Base-by-base conservation (phyloP, 2,329 filamentous ascomycete genomes). In the Didymella pinodella region DNA sequence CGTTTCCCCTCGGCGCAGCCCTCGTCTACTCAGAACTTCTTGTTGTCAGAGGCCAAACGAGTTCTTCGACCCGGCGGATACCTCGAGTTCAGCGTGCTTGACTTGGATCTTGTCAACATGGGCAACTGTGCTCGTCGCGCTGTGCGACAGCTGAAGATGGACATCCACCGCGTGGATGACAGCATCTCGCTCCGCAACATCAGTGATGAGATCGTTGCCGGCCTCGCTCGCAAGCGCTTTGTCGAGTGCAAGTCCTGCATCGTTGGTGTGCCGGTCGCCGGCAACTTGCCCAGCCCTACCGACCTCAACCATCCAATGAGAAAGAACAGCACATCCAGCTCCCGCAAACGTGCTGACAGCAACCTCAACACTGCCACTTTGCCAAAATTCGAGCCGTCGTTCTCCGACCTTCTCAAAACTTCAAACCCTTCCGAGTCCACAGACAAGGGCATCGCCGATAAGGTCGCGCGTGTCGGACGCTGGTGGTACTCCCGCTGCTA, bases 401-500 rank as follows among this genome's bases (percentile, higher is more conserved):
- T 76, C 62, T 75, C 75, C 36, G 75, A 77, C 29, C 69, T 77
- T 22, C 71, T 77, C 50, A 74, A 72, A 47, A 61, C 62, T 22
- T 68, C 69, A 62, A 65, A 67, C 7, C 68, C 65, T 38, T 75
- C 73, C 25, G 74, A 75, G n/a, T 75, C 73, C 22, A 78, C 90
- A 22, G 92, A 97, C 66, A 91, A 93, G 71, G 89, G 88, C 65
- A 97, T 98, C 72, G 92, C 92, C 14, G 93, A 92, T 72, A 96
- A 96, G 84, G 93, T 98, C 22, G 90, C 93, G 16, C 90, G 88
- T 63, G 94, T 98, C 11, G 94, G 93, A 2, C 86, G 95, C 43
- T 98, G 94, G 92, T 99, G 95, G 95, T 98, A 97, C 78, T 91
- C 88, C 10, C 87, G 90, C 51, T 97, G 94, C 81, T 98, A 97